Conservation (phyloP, 345 rosid genomes). For the Pseudoturritis turrita region DNA sequence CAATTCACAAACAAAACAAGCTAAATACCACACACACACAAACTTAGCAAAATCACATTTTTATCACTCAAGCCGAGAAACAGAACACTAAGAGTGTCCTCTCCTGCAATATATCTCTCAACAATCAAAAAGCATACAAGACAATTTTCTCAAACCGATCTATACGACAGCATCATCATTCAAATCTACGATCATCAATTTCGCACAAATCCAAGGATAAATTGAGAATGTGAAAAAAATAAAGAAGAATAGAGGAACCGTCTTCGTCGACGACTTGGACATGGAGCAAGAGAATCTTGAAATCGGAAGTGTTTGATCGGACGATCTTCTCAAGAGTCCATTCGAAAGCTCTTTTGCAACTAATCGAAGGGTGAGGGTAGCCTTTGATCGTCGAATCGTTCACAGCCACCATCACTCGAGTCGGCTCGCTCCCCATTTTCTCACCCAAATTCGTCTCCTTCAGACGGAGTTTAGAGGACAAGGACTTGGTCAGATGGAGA, state of each 20-base stretch:
- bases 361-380: constrained; percentile 73
- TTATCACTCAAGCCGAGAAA: background rate
- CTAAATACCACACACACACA: background rate
- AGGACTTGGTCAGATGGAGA: background rate
- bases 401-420: constrained; percentile 71
- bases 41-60: background rate
- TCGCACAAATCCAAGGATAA: background rate
- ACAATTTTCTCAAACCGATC: too few species aligned
- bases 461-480: background rate
- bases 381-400: constrained; percentile 68
- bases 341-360: constrained; percentile 82
- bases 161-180: background rate
- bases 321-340: constrained; percentile 91
- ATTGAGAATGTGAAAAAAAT: background rate
- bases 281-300: constrained; percentile 82
- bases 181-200: background rate
- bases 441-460: background rate
- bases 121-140: background rate
- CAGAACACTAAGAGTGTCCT: background rate
- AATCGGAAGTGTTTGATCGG: constrained; percentile 64
- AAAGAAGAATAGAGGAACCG: constrained; percentile 41
- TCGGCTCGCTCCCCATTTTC: constrained; percentile 46
- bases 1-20: background rate
- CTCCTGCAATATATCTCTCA: background rate
- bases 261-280: constrained; percentile 94